Conservation (phyloP, 441 rosid genomes). For the Viola pubescens region DNA sequence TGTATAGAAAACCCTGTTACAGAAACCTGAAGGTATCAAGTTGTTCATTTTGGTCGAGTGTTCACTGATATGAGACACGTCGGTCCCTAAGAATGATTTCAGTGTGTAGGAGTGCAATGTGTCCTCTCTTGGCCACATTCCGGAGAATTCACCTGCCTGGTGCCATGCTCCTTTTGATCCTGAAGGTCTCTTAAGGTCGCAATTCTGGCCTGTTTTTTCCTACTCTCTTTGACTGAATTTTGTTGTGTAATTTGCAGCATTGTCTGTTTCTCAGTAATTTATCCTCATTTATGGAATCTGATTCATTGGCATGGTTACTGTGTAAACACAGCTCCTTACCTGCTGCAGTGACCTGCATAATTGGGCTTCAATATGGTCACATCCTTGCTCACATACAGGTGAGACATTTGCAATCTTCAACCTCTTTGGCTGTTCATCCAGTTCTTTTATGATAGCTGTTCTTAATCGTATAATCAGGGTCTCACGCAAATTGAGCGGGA, state of each 20-base stretch:
- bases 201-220: conserved; percentile 5
- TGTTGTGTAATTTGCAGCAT: background rate
- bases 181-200: conserved; percentile 25
- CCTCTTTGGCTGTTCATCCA: background rate
- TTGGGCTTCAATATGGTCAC: conserved; percentile 32
- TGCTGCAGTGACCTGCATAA: conserved; percentile 25
- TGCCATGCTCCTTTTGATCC: conserved; percentile 25
- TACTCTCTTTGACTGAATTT: background rate
- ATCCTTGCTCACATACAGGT: conserved; percentile 26
- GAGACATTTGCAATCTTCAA: background rate
- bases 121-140: conserved; percentile 15
- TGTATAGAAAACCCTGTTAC: conserved; percentile 24
- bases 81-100: conserved; percentile 6
- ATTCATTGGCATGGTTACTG: background rate
- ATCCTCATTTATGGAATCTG: conserved; percentile 1
- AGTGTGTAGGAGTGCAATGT: conserved; percentile 22
- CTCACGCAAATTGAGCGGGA: background rate
- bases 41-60: background rate
- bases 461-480: background rate
- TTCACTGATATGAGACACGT: background rate
- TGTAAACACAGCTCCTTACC: conserved; percentile 21
- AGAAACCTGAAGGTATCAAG: conserved; percentile 25
- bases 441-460: background rate
- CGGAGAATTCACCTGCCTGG: conserved; percentile 28
- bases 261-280: background rate